Conservation (phyloP, 441 rosid genomes). For the Erysimum pusillum region DNA sequence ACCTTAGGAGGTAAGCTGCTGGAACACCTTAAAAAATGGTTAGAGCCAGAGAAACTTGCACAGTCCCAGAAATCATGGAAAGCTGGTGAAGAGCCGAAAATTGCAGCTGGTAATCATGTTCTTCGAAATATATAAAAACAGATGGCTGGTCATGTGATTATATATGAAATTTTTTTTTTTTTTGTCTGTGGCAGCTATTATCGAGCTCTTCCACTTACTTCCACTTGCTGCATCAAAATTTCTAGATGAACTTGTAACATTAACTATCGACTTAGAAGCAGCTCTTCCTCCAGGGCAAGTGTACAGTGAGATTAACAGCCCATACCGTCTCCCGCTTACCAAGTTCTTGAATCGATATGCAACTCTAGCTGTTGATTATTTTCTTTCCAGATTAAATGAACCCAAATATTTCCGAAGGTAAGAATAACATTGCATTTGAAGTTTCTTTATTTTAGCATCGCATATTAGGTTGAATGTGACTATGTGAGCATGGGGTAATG, state of each 20-base stretch:
- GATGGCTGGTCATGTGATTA: conserved; percentile 29
- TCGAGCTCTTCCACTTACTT: conserved; percentile 99
- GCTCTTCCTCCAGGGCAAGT: conserved; percentile 93
- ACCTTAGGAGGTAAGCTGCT: conserved; percentile 97
- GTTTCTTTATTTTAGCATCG: conserved; percentile 12
- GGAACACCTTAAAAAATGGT: conserved; percentile 99
- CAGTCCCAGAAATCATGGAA: conserved; percentile 97
- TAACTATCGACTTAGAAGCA: conserved; percentile 94
- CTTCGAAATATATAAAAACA: conserved; percentile 14
- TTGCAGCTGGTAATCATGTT: conserved; percentile 83
- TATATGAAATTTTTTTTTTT: conserved; percentile 35
- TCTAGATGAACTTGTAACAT: conserved; percentile 95
- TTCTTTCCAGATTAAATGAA: conserved; percentile 89
- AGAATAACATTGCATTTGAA: conserved; percentile 48
- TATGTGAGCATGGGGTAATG: conserved; percentile 18
- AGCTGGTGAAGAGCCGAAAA: conserved; percentile 99
- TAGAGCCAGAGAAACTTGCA: conserved; percentile 98
- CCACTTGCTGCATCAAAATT: conserved; percentile 96
- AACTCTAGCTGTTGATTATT: conserved; percentile 94
- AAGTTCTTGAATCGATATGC: conserved; percentile 96
- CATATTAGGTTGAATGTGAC: conserved; percentile 21
- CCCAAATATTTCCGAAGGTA: conserved; percentile 95
- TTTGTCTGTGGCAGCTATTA: conserved; percentile 82
- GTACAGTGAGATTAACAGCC: conserved; percentile 97
- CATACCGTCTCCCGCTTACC: conserved; percentile 95